These are phyloP conservation scores for Stagonosporopsis cucurbitacearum DNA, from an alignment of 2,329 filamentous ascomycete species.

Conservation along the genomic window DNA sequence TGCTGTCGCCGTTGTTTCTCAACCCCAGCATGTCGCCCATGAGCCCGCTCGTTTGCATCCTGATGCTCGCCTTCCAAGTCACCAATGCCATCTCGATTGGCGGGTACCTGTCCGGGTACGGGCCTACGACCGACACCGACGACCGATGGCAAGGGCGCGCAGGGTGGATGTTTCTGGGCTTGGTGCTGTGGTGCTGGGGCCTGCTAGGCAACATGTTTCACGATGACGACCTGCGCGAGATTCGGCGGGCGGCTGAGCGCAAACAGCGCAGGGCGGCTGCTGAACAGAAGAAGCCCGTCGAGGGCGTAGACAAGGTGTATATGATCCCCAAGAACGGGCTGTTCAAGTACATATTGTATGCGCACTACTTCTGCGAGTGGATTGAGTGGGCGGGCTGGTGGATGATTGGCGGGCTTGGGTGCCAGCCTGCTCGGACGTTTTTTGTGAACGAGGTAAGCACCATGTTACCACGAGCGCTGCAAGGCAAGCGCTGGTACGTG, in stretches of 20 bases:
- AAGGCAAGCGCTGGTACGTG: constrained; percentile 84
- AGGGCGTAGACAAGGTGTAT: constrained; percentile 79
- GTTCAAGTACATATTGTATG: constrained; percentile 83
- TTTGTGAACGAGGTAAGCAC: constrained; percentile 84
- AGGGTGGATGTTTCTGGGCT: constrained; percentile 64
- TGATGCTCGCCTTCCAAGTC: constrained; percentile 76
- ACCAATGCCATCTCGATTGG: constrained; percentile 79
- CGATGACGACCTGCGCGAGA: constrained; percentile 87
- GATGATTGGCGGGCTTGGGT: constrained; percentile 70
- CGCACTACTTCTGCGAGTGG: constrained; percentile 98
- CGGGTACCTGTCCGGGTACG: constrained; percentile 83
- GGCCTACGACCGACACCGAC: constrained; percentile 65
- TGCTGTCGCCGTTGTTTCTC: constrained; percentile 77
- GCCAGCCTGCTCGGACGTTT: constrained; percentile 79
- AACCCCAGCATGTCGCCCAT: constrained; percentile 94
- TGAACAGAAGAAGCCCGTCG: constrained; percentile 53
- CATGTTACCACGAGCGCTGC: constrained; percentile 86
- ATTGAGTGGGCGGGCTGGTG: constrained; percentile 92
- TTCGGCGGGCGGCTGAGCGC: constrained; percentile 72
- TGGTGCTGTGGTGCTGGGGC: constrained; percentile 77
- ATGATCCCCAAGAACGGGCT: constrained; percentile 83
- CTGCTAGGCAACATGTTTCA: constrained; percentile 84
- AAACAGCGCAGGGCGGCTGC: constrained; percentile 61
- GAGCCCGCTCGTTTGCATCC: constrained; percentile 69
- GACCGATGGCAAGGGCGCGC: constrained; percentile 52